A percentile compares a stretch with the other conserved stretches of the same genome.
phyloP scores from a whole-genome alignment of 2,329 filamentous ascomycete genomes.

The Dryadomyces quercivorus region DNA sequence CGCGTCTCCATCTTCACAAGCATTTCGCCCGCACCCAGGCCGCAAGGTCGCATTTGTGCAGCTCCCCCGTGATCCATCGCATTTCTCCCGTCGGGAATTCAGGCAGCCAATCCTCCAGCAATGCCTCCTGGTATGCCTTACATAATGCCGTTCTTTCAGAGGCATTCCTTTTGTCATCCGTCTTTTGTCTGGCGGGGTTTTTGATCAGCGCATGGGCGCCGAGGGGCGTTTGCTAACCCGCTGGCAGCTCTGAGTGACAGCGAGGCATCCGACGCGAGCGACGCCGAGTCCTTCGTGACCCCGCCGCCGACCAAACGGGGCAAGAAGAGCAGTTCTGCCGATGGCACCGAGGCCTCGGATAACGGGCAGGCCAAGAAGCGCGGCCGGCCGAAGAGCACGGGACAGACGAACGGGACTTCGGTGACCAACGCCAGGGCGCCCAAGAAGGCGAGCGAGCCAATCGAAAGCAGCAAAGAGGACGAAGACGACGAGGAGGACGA shows the following conservation, averaged over 20 bases:
- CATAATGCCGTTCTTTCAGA: not conserved
- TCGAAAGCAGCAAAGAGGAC: not conserved
- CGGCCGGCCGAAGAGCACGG: not conserved
- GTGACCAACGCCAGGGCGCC: conserved; percentile 7
- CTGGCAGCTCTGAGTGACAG: conserved; percentile 28
- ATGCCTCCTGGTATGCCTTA: not conserved
- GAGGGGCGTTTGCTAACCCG: not conserved
- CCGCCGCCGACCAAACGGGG: conserved; percentile 12
- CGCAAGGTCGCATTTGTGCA: not conserved
- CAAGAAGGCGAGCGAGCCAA: not conserved
- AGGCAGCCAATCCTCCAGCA: not conserved
- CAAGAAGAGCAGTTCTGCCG: conserved; percentile 23
- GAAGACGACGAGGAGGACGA: conserved; percentile 11
- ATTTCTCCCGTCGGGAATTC: not conserved
- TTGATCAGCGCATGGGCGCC: too few species aligned
- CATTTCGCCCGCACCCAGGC: not conserved
- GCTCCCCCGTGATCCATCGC: not conserved
- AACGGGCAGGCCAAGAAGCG: conserved; percentile 14
- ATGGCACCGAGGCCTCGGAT: conserved; percentile 12
- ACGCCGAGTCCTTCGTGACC: conserved; percentile 14
- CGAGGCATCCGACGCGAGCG: conserved; percentile 22
- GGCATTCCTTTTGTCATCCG: not conserved
- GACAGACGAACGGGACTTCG: not conserved
- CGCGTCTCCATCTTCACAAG: not conserved
- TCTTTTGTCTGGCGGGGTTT: not conserved